Evolutionary conservation across 2,329 filamentous ascomycete genomes (phyloP), one percentile per base, ranked within the genome.

Genomic region (Paecilomyces dactylethromorphus): DNA sequence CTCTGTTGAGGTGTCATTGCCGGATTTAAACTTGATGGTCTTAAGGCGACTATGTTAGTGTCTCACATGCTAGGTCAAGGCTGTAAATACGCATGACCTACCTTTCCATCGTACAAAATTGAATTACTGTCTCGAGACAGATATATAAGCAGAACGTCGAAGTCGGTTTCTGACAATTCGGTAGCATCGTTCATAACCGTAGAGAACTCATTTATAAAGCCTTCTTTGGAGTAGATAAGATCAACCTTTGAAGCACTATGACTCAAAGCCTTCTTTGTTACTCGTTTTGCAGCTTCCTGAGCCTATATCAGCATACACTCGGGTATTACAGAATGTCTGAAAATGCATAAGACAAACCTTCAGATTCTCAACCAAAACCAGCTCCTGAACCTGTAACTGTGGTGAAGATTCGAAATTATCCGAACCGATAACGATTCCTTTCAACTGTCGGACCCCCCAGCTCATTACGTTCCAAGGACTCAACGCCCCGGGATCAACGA

Each of bases 401-500:
- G 71, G 65, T 2, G 69, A 65, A 11, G 66, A 69, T 13, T 71
- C 71, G 2, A 57, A 52, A 53, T 63, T 60, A 31, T 74, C 71
- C 3, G 64, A 63, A 7, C 82, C 81, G 2, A 82, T 71, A 3
- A 92, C 75, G 33, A 75, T 61, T 1, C 74, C 74, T 1, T 89
- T 90, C 15, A 91, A 72, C 68, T 90, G 87, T 57, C 83, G 83
- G 61, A 92, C 73, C 0, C 89, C 86, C 92, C 92, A 97, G 10
- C 82, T 83, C 64, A 94, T 74, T 4, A 92, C 81, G 57, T 82
- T 81, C 84, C 87, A 89, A 1, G 90, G 85, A 56, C 87, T 79
- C 1, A 85, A 80, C 11, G 66, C 66, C 8, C 64, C 65, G 0
- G 74, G 70, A 55, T 75, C 68, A 54, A 76, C 66, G 12, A 73